Base-by-base conservation (phyloP, 371 early-diverging fungal species). In the Zychaea mexicana region DNA sequence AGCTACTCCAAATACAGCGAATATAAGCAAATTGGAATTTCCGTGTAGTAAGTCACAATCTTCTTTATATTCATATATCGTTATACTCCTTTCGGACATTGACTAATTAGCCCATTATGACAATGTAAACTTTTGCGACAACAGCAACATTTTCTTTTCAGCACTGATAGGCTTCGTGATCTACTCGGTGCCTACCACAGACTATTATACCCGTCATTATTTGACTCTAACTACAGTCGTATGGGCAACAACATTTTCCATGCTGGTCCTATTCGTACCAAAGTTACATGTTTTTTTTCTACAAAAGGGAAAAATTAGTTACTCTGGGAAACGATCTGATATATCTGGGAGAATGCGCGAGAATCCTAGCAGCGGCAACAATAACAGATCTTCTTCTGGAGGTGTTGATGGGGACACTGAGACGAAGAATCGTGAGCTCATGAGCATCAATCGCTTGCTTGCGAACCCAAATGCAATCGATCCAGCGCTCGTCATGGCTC, bases 131-230 rank as follows among this genome's bases (percentile, higher is more conserved):
- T n/a, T n/a, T n/a, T 33, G 24, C 8, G 9, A 32, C 24, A 30
- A 28, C 60, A 86, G 84, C 60, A 86, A 86, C 49, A 86, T 86
- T 3, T 76, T 86, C n/a, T 77, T 86, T 58, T 82, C 81, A 0
- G 81, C 75, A 0, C 56, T 84, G 15, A 73, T 86, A 28, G 83
- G 83, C 0, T 75, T 82, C 63, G 77, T 84, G 2, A 76, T 85
- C 1, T 79, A 74, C 38, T 83, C 77, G 30, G 60, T 85, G 26
- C 83, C 87, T 0, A 67, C 75, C 0, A 73, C 77, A 0, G 84
- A 84, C 36, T 86, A 78, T 57, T 67, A 81, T 38, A 82, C 84
- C 26, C 78, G 76, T 5, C 84, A 84, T 61, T 79, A 82, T 49
- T 59, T 86, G 8, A 81, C 83, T 1, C 79, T 80, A 0, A 77